Percentiles rank a stretch among this genome's conserved stretches.
Evolutionary conservation across 495 filamentous ascomycete species (phyloP).

Genomic region (Aspergillus sclerotiicarbonarius): DNA sequence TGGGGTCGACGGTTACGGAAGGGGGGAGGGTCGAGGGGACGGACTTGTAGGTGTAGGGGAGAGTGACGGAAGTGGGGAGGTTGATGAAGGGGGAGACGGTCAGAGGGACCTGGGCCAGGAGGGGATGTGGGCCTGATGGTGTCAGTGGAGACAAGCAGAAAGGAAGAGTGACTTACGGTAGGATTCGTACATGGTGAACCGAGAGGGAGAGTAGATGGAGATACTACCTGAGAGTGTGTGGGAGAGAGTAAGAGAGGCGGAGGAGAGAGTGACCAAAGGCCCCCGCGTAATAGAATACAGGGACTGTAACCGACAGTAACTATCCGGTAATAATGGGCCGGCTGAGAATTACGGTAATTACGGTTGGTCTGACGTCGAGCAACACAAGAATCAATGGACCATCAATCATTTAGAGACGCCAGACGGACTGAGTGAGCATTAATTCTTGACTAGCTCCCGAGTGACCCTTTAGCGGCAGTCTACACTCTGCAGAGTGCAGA

Average conservation of each 20-base stretch:
- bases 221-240: background rate
- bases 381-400: background rate
- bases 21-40: conserved; percentile 83
- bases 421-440: background rate
- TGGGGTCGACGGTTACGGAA: conserved; percentile 59
- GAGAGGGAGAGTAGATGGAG: conserved; percentile 1
- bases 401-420: too few species aligned
- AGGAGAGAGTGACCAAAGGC: background rate
- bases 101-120: conserved; percentile 87
- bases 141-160: background rate
- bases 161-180: conserved; percentile 31
- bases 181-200: conserved; percentile 42
- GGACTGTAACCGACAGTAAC: conserved; percentile 5
- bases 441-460: too few species aligned
- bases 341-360: background rate
- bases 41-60: conserved; percentile 92
- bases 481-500: too few species aligned
- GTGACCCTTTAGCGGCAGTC: too few species aligned
- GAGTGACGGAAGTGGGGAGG: conserved; percentile 83
- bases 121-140: conserved; percentile 69
- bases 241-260: conserved; percentile 1
- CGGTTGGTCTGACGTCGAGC: conserved; percentile 5
- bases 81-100: conserved; percentile 93
- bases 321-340: background rate
- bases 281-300: conserved; percentile 1